A percentile compares a stretch with the other conserved stretches of the same genome.
These are phyloP conservation scores for Wallacemonas sp. DNA, from an alignment of 208 protist species.

Conservation along the genomic window DNA sequence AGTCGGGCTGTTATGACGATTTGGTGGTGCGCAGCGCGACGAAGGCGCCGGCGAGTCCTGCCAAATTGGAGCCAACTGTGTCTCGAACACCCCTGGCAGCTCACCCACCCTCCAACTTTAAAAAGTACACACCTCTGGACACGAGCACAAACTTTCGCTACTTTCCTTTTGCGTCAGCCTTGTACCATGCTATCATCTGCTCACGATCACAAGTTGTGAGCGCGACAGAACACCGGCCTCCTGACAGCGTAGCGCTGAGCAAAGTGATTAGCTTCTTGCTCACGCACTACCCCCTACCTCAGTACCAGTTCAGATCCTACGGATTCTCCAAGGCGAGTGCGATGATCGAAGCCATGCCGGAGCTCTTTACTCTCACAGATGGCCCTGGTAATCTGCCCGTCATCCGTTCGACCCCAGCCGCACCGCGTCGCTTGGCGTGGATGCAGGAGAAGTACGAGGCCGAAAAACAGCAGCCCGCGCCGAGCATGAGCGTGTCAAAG, in stretches of 20 bases:
- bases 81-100: too few species aligned
- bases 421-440: constrained; percentile 5
- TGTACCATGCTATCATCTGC: neutral
- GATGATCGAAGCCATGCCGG: neutral
- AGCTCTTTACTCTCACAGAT: neutral
- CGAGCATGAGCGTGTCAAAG: neutral
- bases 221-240: neutral
- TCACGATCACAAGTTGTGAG: neutral
- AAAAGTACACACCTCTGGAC: neutral
- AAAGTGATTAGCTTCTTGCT: neutral
- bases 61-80: too few species aligned
- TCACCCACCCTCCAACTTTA: neutral
- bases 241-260: neutral
- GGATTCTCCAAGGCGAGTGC: constrained; percentile 2
- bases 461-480: neutral
- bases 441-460: neutral
- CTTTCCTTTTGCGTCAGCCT: neutral
- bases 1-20: neutral
- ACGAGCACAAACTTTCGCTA: neutral
- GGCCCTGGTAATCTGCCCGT: neutral
- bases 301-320: constrained; percentile 14
- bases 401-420: neutral
- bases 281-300: neutral
- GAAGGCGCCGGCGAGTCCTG: too few species aligned
- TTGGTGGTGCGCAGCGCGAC: constrained; percentile 8